Conservation (phyloP, 495 filamentous ascomycete species). For the Cryomyces minteri region DNA sequence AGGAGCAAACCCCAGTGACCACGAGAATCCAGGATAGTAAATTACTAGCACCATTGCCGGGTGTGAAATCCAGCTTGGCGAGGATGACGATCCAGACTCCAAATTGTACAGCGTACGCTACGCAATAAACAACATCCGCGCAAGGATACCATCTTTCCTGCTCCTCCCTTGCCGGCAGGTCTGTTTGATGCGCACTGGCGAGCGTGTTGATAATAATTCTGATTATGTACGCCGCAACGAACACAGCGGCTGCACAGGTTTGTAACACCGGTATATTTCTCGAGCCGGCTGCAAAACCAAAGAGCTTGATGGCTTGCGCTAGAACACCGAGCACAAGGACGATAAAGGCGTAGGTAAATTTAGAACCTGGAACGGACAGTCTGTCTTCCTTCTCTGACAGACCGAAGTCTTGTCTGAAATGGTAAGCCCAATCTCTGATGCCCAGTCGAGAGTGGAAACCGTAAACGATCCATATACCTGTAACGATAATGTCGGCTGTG, state of each 20-base stretch:
- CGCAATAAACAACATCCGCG: background rate
- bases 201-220: background rate
- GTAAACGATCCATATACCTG: too few relatives aligned
- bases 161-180: background rate
- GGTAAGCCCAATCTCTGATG: too few relatives aligned
- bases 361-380: too few relatives aligned
- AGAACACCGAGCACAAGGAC: conserved; percentile 5
- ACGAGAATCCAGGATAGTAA: too few relatives aligned
- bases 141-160: background rate
- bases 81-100: background rate
- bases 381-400: too few relatives aligned
- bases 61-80: background rate
- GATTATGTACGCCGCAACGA: background rate
- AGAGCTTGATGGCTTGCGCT: background rate
- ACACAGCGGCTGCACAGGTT: background rate
- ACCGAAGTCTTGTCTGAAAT: too few relatives aligned
- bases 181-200: background rate
- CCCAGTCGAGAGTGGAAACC: too few relatives aligned
- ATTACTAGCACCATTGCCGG: background rate
- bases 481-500: too few relatives aligned
- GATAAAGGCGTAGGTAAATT: too few relatives aligned
- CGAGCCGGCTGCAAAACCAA: too few relatives aligned
- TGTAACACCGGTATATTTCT: background rate
- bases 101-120: background rate
- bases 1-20: too few relatives aligned